Base-by-base conservation (phyloP, 768 basidiomycete species). In the Galerina marginata region DNA sequence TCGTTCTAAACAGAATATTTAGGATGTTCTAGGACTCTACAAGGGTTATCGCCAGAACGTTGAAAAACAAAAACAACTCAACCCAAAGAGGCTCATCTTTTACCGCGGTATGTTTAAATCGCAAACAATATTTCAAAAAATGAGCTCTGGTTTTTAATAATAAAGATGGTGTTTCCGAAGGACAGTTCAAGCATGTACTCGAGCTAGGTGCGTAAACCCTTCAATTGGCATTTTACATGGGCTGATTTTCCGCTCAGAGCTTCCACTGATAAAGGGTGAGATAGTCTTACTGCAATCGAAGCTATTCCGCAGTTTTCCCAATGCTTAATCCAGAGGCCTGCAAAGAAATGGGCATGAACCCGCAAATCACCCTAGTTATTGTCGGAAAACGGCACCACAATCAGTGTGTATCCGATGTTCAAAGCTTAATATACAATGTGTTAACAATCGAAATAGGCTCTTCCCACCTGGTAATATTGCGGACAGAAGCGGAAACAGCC, bases 331-430 rank as follows among this genome's bases (percentile, higher is more conserved):
- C 65, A 92, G 92, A 64, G 52, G 92, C 92, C 3, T 93, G 91
- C 64, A 59, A 54, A 0, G 81, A 85, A 6, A 66, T 90, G 0
- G 76, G 77, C 7, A 87, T 92, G 36, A 59, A 78, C 1, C 86
- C 86, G 0, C 85, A 82, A 54, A 90, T 94, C 33, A 94, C 93
- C 0, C 75, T 94, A 23, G 83, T 93, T 49, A 79, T 94, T 38
- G 92, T 94, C 9, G 92, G 91, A 23, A 95, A 94, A 69, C 81
- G 89, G 2, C 88, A 90, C 67, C 88, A 89, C 71, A 15, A 62
- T 69, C 55, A 66, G 65, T 66, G 14, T 36, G 65, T n/a, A n/a
- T 42, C 12, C 33, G 15, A 36, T 15, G 20, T 20, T 1, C n/a
- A 16, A 16, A 29, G 15, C 12, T 51, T 38, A 20, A 20, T 20